Evolutionary conservation across 805 yeast genomes (phyloP).

Genomic region (Trichomonascus vanleenenianus): DNA sequence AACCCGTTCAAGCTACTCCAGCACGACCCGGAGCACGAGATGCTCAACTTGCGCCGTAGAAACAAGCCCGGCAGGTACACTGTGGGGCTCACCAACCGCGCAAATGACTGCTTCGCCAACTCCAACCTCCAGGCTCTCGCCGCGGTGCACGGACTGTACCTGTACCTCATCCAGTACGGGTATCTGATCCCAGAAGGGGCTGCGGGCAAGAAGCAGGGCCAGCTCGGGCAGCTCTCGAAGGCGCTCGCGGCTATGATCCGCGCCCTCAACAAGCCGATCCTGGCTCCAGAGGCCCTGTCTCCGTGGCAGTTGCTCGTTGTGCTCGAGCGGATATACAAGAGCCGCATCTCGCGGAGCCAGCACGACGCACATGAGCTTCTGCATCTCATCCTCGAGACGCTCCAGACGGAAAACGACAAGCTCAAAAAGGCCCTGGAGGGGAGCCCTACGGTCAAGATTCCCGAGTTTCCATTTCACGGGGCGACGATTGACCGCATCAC

Average conservation of each 20-base stretch:
- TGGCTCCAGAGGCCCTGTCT: slow-evolving; percentile 46
- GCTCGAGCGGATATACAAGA: slow-evolving; percentile 63
- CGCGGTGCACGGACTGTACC: slow-evolving; percentile 17
- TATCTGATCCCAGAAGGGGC: slow-evolving; percentile 6
- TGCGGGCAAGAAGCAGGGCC: neutral
- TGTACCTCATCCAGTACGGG: slow-evolving; percentile 17
- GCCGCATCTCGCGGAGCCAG: slow-evolving; percentile 70
- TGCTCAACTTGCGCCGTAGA: slow-evolving; percentile 14
- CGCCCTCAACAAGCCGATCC: slow-evolving; percentile 55
- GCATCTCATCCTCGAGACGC: slow-evolving; percentile 69
- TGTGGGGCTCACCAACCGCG: slow-evolving; percentile 73
- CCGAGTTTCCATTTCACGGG: slow-evolving; percentile 71
- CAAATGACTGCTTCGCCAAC: slow-evolving; percentile 91
- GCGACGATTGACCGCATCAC: slow-evolving; percentile 55
- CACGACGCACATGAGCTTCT: slow-evolving; percentile 95
- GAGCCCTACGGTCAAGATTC: slow-evolving; percentile 27
- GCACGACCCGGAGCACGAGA: slow-evolving; percentile 1
- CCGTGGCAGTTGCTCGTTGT: slow-evolving; percentile 75
- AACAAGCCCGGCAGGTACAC: slow-evolving; percentile 41
- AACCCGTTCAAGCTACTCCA: slow-evolving; percentile 5
- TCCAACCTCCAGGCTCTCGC: slow-evolving; percentile 63
- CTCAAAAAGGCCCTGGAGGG: slow-evolving; percentile 6
- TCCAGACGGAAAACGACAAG: slow-evolving; percentile 53
- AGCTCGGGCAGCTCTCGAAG: slow-evolving; percentile 12
- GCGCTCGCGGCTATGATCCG: slow-evolving; percentile 16